Evolutionary conservation across 768 basidiomycete genomes (phyloP), one percentile per base, ranked within the genome.

Genomic region (Lactarius psammicola): DNA sequence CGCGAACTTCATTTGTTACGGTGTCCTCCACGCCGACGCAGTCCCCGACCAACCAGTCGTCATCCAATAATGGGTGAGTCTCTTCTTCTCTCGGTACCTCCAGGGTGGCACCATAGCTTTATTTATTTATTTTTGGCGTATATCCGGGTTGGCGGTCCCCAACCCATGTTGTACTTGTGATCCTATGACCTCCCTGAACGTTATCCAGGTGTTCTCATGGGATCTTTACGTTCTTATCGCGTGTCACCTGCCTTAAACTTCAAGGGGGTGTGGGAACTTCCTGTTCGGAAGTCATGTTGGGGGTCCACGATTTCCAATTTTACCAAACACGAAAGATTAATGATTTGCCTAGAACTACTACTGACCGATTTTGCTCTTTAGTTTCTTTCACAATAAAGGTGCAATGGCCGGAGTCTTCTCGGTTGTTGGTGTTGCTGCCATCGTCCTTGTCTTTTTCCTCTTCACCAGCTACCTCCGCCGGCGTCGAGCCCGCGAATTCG

Each of bases 371-470:
- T 11, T 30, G 34, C 34, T 56, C 15, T 26, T 2, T 26, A 67
- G 66, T 53, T 91, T 91, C 78, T 87, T 91, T 74, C 67, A 79
- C 56, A 92, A 92, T 77, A 90, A 75, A 23, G 87, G 84, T 26
- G 90, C 88, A 0, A 86, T 91, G 1, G 87, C 87, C 2, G 90
- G 86, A 15, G 84, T 85, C 0, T 92, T 91, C 77, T 77, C 85
- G 23, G 87, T 85, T 55, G 88, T 87, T 18, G 89, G 89, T n/a
- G 70, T 92, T 38, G 72, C 89, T 59, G 84, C 72, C 23, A 68
- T 85, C 56, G 84, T 77, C 10, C 61, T 89, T 70, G 17, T 83
- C 71, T 72, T 91, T 70, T 13, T 84, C 72, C 72, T 91, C 66
- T 78, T 78, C 55, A 81, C 83, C 42, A 84, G 81, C 64, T 75